Evolutionary conservation across 2,329 filamentous ascomycete genomes (phyloP).

Genomic region (Penicillium janthinellum): DNA sequence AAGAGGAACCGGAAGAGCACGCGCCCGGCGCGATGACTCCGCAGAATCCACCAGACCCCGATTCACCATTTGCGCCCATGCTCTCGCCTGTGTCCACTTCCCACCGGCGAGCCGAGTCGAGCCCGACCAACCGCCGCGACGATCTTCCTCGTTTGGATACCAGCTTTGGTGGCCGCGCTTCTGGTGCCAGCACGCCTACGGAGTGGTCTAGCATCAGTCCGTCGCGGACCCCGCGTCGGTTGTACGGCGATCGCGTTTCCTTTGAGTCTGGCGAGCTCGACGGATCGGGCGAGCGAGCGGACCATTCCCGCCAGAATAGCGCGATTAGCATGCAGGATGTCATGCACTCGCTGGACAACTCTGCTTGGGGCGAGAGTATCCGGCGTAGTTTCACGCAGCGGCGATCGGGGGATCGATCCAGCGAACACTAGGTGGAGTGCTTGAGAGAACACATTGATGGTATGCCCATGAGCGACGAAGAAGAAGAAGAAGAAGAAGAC

Average conservation of each 20-base stretch:
- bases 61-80: slow-evolving; percentile 31
- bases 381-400: slow-evolving; percentile 77
- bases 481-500: not conserved
- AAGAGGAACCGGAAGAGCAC: slow-evolving; percentile 23
- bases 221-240: slow-evolving; percentile 38
- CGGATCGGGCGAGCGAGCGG: slow-evolving; percentile 19
- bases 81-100: slow-evolving; percentile 34
- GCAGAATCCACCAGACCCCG: slow-evolving; percentile 22
- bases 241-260: slow-evolving; percentile 35
- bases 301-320: slow-evolving; percentile 64
- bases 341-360: slow-evolving; percentile 82
- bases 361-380: slow-evolving; percentile 91
- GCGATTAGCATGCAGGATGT: slow-evolving; percentile 74
- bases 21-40: slow-evolving; percentile 25
- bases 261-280: slow-evolving; percentile 32
- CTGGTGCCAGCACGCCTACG: slow-evolving; percentile 37
- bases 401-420: slow-evolving; percentile 41
- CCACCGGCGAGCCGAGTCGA: slow-evolving; percentile 33
- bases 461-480: not conserved
- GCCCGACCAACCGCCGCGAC: slow-evolving; percentile 23
- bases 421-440: slow-evolving; percentile 5
- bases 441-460: not conserved
- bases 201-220: slow-evolving; percentile 59
- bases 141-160: slow-evolving; percentile 53
- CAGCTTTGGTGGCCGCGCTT: slow-evolving; percentile 44